phyloP scores from a whole-genome alignment of 2,329 filamentous ascomycete species.

The Claviceps sp. region DNA sequence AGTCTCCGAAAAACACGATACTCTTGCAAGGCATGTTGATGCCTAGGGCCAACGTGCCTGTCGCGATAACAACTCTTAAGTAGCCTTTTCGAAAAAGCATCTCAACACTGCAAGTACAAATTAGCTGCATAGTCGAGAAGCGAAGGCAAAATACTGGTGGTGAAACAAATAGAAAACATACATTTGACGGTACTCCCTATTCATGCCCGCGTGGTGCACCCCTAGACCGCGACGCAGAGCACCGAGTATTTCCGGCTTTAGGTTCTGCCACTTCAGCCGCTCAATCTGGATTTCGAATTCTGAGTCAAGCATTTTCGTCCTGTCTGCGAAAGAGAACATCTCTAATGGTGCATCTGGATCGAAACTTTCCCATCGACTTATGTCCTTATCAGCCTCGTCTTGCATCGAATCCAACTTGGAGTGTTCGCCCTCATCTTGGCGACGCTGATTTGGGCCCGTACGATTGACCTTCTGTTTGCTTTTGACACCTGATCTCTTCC shows the following conservation, averaged over 20 bases:
- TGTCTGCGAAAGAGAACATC: constrained; percentile 53
- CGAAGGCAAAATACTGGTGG: background rate
- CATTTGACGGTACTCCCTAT: constrained; percentile 59
- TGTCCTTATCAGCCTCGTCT: background rate
- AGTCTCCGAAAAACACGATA: constrained; percentile 64
- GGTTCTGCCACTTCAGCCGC: constrained; percentile 33
- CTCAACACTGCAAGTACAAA: constrained; percentile 36
- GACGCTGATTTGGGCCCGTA: background rate
- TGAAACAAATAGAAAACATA: constrained; percentile 16
- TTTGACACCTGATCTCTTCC: constrained; percentile 33
- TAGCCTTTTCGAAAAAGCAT: constrained; percentile 63
- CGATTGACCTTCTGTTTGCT: constrained; percentile 12
- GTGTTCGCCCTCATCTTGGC: background rate
- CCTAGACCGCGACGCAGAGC: constrained; percentile 56
- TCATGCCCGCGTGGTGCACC: constrained; percentile 71
- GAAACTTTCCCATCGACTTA: constrained; percentile 37
- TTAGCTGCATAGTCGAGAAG: constrained; percentile 3
- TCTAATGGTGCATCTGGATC: constrained; percentile 50
- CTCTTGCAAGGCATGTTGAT: constrained; percentile 81
- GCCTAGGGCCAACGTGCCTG: constrained; percentile 62
- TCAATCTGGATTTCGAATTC: constrained; percentile 45
- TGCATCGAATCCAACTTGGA: background rate
- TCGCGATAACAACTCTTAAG: constrained; percentile 58
- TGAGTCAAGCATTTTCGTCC: constrained; percentile 39
- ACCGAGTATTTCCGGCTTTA: constrained; percentile 37